These are phyloP conservation scores for Scalesia atractyloides DNA, from an alignment of 129 eudicot genomes.

Conservation along the genomic window DNA sequence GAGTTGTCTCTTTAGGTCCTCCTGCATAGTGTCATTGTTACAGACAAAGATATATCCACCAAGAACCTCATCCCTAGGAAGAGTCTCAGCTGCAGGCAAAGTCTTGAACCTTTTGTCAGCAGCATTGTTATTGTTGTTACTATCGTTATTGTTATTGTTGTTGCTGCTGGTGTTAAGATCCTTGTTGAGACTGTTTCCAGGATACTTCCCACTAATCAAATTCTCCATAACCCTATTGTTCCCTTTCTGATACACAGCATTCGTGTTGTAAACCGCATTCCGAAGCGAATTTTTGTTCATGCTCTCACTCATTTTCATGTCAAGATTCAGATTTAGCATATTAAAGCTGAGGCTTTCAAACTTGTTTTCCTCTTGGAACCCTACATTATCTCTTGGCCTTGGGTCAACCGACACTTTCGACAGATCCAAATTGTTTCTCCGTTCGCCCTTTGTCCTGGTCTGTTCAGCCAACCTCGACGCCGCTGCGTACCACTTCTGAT, in stretches of 20 bases:
- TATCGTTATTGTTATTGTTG: constrained; percentile 41
- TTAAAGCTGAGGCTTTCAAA: constrained; percentile 73
- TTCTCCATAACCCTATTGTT: constrained; percentile 49
- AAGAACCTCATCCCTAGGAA: constrained; percentile 91
- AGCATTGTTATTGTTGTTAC: constrained; percentile 40
- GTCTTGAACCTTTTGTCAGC: constrained; percentile 95
- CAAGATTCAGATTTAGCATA: constrained; percentile 69
- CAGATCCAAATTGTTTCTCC: constrained; percentile 83
- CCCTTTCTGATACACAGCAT: constrained; percentile 62
- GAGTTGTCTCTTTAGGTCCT: constrained; percentile 85
- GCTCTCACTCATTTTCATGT: constrained; percentile 57
- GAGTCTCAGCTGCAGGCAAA: constrained; percentile 96
- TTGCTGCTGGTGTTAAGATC: constrained; percentile 45
- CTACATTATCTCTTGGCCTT: constrained; percentile 61
- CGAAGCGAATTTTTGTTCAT: constrained; percentile 46
- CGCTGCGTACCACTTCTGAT: constrained; percentile 85
- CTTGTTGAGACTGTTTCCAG: constrained; percentile 46
- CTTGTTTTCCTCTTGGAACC: constrained; percentile 81
- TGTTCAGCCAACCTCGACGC: constrained; percentile 94
- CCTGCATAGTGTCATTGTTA: constrained; percentile 99
- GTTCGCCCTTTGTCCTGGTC: constrained; percentile 81
- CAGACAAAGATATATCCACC: constrained; percentile 99
- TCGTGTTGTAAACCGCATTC: constrained; percentile 58
- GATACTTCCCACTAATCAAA: constrained; percentile 55
- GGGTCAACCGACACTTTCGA: constrained; percentile 58